Evolutionary conservation across 1,139 yeast genomes (phyloP).

Genomic region (Zygoascus hellenicus): DNA sequence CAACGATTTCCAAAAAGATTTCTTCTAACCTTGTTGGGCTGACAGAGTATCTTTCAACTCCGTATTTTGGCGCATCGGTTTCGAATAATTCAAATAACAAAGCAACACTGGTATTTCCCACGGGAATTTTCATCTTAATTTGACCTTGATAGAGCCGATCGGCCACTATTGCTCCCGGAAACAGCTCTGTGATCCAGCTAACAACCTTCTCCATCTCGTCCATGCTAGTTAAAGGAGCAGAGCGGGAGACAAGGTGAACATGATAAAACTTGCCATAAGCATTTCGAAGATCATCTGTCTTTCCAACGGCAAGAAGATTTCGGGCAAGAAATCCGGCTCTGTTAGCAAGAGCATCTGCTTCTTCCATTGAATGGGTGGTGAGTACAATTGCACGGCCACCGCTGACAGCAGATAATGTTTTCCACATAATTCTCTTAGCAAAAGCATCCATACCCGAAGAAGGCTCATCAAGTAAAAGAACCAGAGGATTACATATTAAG

Average conservation of each 20-base stretch:
- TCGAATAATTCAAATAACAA: conserved; percentile 29
- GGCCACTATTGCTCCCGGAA: conserved; percentile 27
- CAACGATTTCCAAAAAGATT: conserved; percentile 33
- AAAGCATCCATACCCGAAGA: conserved; percentile 84
- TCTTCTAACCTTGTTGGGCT: conserved; percentile 33
- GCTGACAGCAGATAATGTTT: conserved; percentile 30
- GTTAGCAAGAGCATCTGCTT: conserved; percentile 36
- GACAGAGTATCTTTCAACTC: conserved; percentile 31
- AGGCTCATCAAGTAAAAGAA: conserved; percentile 91
- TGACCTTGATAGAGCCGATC: conserved; percentile 34
- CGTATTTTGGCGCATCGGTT: conserved; percentile 22
- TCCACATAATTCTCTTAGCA: conserved; percentile 39
- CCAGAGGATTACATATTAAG: conserved; percentile 86
- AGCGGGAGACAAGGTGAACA: conserved; percentile 29
- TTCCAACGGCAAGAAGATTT: conserved; percentile 32
- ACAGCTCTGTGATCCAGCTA: conserved; percentile 18
- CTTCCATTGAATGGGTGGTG: conserved; percentile 39
- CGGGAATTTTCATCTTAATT: conserved; percentile 29
- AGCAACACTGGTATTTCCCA: conserved; percentile 18
- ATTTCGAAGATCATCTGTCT: conserved; percentile 27
- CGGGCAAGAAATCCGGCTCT: conserved; percentile 35
- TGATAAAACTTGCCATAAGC: conserved; percentile 29
- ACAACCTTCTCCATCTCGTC: conserved; percentile 26
- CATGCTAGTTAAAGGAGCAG: conserved; percentile 26
- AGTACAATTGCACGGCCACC: conserved; percentile 33